These are phyloP conservation scores for Chytriomyces hyalinus DNA, from an alignment of 192 early-diverging fungal species.

Conservation along the genomic window DNA sequence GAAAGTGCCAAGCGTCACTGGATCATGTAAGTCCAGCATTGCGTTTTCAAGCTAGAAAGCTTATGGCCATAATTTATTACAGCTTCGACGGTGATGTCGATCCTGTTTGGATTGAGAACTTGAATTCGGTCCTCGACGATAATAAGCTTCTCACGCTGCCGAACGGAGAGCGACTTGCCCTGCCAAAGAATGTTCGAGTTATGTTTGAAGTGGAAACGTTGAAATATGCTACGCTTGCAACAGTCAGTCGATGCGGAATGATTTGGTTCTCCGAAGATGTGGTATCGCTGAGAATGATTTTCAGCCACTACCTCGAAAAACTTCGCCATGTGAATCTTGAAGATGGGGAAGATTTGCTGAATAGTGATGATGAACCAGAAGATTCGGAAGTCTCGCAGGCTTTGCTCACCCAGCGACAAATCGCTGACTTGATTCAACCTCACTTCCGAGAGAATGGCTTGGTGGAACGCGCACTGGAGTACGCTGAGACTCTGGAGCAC, in stretches of 20 bases:
- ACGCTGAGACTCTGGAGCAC: constrained; percentile 79
- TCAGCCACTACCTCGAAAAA: constrained; percentile 81
- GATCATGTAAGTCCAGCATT: constrained; percentile 74
- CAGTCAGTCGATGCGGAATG: constrained; percentile 99
- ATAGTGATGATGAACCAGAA: constrained; percentile 24
- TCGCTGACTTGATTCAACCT: constrained; percentile 74
- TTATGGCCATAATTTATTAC: background rate
- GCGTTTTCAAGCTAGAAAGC: background rate
- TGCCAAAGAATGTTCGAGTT: constrained; percentile 95
- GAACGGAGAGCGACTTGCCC: constrained; percentile 94
- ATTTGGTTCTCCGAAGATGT: constrained; percentile 98
- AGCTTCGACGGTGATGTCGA: constrained; percentile 84
- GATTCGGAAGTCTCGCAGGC: constrained; percentile 62
- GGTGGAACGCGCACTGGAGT: constrained; percentile 72
- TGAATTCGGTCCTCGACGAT: constrained; percentile 96
- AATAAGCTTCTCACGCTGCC: constrained; percentile 96
- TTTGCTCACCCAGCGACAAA: constrained; percentile 72
- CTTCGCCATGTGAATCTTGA: constrained; percentile 76
- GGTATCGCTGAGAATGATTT: constrained; percentile 77
- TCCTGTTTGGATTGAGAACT: constrained; percentile 99
- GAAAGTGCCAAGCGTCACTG: constrained; percentile 94
- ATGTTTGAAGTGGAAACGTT: constrained; percentile 99
- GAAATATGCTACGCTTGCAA: constrained; percentile 96
- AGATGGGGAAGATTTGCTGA: constrained; percentile 68
- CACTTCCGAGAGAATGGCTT: constrained; percentile 78